A percentile compares a stretch with the other conserved stretches of the same genome.
These are phyloP conservation scores for Linum tenue DNA, from an alignment of 345 rosid genomes.

Conservation along the genomic window DNA sequence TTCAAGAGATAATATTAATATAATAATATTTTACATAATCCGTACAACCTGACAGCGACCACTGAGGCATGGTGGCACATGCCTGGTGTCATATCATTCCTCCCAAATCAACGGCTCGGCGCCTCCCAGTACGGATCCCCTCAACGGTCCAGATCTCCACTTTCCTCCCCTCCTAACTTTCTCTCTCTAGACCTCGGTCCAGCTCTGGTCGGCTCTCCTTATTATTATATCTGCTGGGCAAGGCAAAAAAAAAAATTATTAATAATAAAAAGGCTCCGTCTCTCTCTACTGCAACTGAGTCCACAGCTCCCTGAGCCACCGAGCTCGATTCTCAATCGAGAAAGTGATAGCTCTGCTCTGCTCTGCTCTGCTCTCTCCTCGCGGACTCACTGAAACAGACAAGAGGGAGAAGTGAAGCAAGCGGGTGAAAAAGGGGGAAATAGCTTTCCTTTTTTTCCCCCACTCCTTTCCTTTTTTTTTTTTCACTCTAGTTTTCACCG, in stretches of 20 bases:
- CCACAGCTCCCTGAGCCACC: not conserved
- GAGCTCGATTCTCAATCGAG: not conserved
- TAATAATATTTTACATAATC: slow-evolving; percentile 9
- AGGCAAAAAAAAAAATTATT: slow-evolving; percentile 1
- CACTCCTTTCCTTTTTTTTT: not conserved
- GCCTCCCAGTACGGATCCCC: slow-evolving; percentile 25
- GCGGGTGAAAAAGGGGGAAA: not conserved
- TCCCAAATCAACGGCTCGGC: slow-evolving; percentile 18
- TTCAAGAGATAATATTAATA: not conserved
- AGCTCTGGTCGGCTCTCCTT: slow-evolving; percentile 35
- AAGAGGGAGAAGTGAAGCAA: not conserved
- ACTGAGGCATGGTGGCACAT: slow-evolving; percentile 44
- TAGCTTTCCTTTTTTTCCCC: not conserved
- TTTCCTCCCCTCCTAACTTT: slow-evolving; percentile 10
- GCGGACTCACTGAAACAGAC: not conserved
- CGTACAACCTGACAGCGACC: slow-evolving; percentile 41
- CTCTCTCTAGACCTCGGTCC: slow-evolving; percentile 28
- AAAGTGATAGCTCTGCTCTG: slow-evolving; percentile 1
- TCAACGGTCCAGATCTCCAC: slow-evolving; percentile 27
- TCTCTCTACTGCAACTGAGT: not conserved
- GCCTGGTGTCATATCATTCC: slow-evolving; percentile 39
- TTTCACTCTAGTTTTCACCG: not conserved
- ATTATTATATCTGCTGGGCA: slow-evolving; percentile 20
- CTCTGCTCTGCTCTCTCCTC: slow-evolving; percentile 3
- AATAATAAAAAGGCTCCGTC: not conserved